Conservation (phyloP, 2,329 filamentous ascomycete genomes). For the Penicillium brevicompactum region DNA sequence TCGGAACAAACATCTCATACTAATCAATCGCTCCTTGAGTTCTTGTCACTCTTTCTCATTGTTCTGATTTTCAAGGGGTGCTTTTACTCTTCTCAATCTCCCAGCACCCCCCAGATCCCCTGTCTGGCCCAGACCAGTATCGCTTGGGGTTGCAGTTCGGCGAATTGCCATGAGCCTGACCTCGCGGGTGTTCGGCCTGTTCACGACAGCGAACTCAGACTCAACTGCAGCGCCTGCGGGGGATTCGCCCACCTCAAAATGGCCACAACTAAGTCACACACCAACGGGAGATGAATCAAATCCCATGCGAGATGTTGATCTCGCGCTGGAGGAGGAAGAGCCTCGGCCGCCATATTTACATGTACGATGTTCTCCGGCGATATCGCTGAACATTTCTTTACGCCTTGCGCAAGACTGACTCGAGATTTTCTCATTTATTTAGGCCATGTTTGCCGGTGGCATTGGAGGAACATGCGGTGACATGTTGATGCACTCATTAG, state of each 20-base stretch:
- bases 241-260: slow-evolving; percentile 30
- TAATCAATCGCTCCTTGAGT: slow-evolving; percentile 4
- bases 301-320: slow-evolving; percentile 39
- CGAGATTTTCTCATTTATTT: slow-evolving; percentile 3
- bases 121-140: slow-evolving; percentile 30
- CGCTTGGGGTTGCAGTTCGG: slow-evolving; percentile 33
- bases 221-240: slow-evolving; percentile 23
- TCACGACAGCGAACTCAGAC: slow-evolving; percentile 46
- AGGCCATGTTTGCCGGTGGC: slow-evolving; percentile 96
- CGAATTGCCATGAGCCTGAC: slow-evolving; percentile 59
- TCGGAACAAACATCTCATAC: slow-evolving; percentile 11
- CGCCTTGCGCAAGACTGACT: slow-evolving; percentile 10
- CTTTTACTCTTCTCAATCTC: slow-evolving; percentile 11
- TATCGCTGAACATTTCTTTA: not conserved
- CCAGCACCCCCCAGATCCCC: slow-evolving; percentile 28
- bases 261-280: slow-evolving; percentile 31
- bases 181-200: slow-evolving; percentile 56
- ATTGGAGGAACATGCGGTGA: slow-evolving; percentile 91
- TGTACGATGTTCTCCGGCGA: slow-evolving; percentile 49
- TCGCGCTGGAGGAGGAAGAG: slow-evolving; percentile 49
- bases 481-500: slow-evolving; percentile 97
- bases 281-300: slow-evolving; percentile 11
- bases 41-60: slow-evolving; percentile 21
- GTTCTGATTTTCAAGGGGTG: slow-evolving; percentile 16
- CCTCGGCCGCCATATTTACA: slow-evolving; percentile 65